Conservation (phyloP, 73 alveolate species). For the Stentor coeruleus region DNA sequence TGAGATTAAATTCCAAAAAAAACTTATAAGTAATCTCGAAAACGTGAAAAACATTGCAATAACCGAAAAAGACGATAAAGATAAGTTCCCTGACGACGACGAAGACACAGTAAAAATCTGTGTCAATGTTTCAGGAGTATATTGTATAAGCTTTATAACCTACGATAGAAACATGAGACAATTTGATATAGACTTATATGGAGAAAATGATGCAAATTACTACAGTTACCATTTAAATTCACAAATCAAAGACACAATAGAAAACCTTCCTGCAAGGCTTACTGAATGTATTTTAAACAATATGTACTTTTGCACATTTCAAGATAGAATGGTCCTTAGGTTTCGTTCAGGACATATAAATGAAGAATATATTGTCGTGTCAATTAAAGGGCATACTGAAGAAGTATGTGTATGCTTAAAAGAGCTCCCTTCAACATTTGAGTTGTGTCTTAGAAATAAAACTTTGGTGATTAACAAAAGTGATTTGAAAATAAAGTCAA, state of each 20-base stretch:
- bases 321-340: background rate
- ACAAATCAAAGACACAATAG: background rate
- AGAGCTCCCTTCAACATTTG: background rate
- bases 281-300: too few species aligned
- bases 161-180: background rate
- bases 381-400: background rate
- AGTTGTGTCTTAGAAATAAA: too few species aligned
- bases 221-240: background rate
- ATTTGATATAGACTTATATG: background rate
- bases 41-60: background rate
- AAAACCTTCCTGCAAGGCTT: background rate
- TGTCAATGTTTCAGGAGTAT: background rate
- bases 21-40: background rate
- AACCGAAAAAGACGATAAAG: background rate
- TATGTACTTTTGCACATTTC: background rate
- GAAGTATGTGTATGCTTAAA: background rate
- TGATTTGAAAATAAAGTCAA: background rate
- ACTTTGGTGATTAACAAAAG: background rate
- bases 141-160: background rate
- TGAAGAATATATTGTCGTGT: background rate
- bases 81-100: too few species aligned
- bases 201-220: background rate
- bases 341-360: background rate
- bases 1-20: background rate
- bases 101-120: background rate